Conservation (phyloP, 352 stramenopile species). For the Plasmopara halstedii region DNA sequence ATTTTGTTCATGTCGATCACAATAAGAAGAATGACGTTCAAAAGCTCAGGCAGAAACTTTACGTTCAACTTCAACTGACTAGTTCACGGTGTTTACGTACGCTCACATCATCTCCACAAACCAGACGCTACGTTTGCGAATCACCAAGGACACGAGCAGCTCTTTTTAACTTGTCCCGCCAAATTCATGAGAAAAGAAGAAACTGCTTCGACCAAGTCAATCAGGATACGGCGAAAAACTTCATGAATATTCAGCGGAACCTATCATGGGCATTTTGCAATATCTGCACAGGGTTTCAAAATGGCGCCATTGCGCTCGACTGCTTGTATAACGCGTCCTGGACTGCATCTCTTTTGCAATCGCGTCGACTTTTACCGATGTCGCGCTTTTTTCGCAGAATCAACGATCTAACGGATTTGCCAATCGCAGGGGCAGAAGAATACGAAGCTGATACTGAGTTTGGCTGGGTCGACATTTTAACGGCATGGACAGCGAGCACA, state of each 20-base stretch:
- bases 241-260: slow-evolving; percentile 23
- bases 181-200: slow-evolving; percentile 36
- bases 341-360: slow-evolving; percentile 41
- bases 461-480: slow-evolving; percentile 79
- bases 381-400: slow-evolving; percentile 46
- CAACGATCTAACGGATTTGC: slow-evolving; percentile 58
- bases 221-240: slow-evolving; percentile 8
- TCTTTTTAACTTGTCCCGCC: slow-evolving; percentile 41
- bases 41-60: slow-evolving; percentile 1
- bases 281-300: slow-evolving; percentile 53
- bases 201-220: not conserved
- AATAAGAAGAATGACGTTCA: slow-evolving; percentile 2
- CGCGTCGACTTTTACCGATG: slow-evolving; percentile 56
- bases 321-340: slow-evolving; percentile 33
- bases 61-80: slow-evolving; percentile 27
- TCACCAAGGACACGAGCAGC: slow-evolving; percentile 40
- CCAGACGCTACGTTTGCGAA: slow-evolving; percentile 40
- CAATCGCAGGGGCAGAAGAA: slow-evolving; percentile 63
- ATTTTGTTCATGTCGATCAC: not conserved
- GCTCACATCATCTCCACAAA: slow-evolving; percentile 39
- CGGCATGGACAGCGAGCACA: slow-evolving; percentile 53
- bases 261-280: slow-evolving; percentile 49
- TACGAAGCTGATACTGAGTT: slow-evolving; percentile 69
- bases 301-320: slow-evolving; percentile 32
- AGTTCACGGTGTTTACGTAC: slow-evolving; percentile 47